phyloP scores from a whole-genome alignment of 2,329 filamentous ascomycete genomes.

The Fusarium longipes region DNA sequence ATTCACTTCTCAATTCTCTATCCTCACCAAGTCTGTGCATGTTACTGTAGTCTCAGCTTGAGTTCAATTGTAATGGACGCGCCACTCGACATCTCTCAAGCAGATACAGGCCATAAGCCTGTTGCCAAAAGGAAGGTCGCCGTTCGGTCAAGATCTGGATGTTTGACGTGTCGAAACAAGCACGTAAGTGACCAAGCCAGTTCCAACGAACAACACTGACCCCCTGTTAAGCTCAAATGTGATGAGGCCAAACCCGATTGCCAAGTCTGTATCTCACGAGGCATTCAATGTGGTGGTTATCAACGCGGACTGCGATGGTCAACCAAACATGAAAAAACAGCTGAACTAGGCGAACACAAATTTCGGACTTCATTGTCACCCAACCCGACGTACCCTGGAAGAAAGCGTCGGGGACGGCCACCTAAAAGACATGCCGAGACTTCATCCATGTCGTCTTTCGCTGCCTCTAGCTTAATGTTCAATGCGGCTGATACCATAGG shows the following conservation, averaged over 20 bases:
- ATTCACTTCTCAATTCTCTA: constrained; percentile 4
- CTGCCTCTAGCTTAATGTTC: rapidly evolving
- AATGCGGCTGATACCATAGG: neutral
- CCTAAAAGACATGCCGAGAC: constrained; percentile 13
- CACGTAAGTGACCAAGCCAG: constrained; percentile 15
- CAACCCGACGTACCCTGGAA: neutral
- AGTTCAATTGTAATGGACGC: neutral
- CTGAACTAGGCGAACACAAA: constrained; percentile 20
- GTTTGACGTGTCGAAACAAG: constrained; percentile 33
- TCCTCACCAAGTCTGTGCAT: constrained; percentile 7
- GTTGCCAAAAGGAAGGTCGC: constrained; percentile 21
- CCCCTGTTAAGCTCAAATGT: constrained; percentile 39
- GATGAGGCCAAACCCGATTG: constrained; percentile 42
- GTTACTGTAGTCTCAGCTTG: neutral
- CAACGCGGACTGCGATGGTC: constrained; percentile 38
- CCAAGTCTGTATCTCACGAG: constrained; percentile 36
- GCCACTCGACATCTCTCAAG: neutral
- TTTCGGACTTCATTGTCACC: constrained; percentile 5
- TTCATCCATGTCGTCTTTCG: constrained; percentile 6
- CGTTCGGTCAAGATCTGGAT: constrained; percentile 28
- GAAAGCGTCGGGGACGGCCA: constrained; percentile 28
- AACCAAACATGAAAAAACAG: constrained; percentile 37
- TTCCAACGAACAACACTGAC: neutral
- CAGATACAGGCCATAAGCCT: neutral
- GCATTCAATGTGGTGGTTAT: constrained; percentile 42